Evolutionary conservation across 108 stramenopile genomes (phyloP).

Genomic region (Cylindrotheca closterium): DNA sequence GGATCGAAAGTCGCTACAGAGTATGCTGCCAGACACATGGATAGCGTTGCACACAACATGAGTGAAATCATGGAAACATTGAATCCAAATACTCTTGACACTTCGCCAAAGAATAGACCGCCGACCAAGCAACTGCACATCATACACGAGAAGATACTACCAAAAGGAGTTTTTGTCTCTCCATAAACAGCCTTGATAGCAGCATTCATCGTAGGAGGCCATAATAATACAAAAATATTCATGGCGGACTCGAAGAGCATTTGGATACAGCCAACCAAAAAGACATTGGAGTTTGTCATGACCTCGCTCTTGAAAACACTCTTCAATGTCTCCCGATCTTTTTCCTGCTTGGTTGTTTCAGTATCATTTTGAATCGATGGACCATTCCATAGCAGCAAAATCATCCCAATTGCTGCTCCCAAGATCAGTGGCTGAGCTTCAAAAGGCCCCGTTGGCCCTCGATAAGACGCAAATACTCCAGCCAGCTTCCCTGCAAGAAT

Average conservation of each 20-base stretch:
- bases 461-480: conserved; percentile 40
- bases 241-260: conserved; percentile 93
- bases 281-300: conserved; percentile 64
- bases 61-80: background rate
- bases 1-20: background rate
- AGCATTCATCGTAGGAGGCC: conserved; percentile 85
- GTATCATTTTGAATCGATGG: background rate
- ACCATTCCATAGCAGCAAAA: conserved; percentile 55
- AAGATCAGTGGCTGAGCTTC: conserved; percentile 80
- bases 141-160: conserved; percentile 90
- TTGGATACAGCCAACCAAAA: conserved; percentile 85
- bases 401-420: conserved; percentile 52
- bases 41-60: background rate
- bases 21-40: background rate
- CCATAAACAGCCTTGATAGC: conserved; percentile 56
- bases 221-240: conserved; percentile 94
- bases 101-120: conserved; percentile 62
- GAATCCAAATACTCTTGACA: background rate
- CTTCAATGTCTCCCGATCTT: conserved; percentile 39
- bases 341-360: background rate
- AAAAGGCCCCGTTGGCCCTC: conserved; percentile 90
- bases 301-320: conserved; percentile 55
- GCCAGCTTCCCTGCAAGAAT: conserved; percentile 87
- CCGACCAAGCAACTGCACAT: conserved; percentile 92
- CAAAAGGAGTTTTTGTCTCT: conserved; percentile 65